phyloP scores from a whole-genome alignment of 2,329 filamentous ascomycete species.

The Ophiocordyceps camponoti-saundersi region DNA sequence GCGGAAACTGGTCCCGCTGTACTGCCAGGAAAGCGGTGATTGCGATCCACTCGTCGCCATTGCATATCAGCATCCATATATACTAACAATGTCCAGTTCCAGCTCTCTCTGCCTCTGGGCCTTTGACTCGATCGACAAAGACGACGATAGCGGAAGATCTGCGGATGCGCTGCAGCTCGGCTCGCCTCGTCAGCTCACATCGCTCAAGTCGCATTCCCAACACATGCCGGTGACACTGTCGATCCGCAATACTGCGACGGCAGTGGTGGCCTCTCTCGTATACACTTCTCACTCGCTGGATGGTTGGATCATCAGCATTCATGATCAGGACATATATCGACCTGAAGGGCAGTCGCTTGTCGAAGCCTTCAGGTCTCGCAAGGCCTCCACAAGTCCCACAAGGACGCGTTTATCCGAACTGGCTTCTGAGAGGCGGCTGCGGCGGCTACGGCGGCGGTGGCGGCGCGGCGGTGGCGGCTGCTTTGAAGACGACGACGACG shows the following conservation, averaged over 20 bases:
- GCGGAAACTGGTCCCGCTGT: constrained; percentile 28
- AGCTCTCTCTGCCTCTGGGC: constrained; percentile 64
- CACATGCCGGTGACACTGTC: constrained; percentile 69
- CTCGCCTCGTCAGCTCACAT: constrained; percentile 43
- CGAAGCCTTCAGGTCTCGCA: constrained; percentile 17
- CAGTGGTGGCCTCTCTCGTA: constrained; percentile 66
- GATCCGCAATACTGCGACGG: constrained; percentile 46
- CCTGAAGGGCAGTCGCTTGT: constrained; percentile 10
- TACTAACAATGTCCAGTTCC: constrained; percentile 60
- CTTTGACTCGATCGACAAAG: constrained; percentile 22
- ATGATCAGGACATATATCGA: constrained; percentile 54
- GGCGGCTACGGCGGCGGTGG: neutral
- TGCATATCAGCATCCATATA: constrained; percentile 56
- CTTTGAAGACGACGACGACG: neutral
- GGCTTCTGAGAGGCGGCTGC: constrained; percentile 1
- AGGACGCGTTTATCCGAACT: constrained; percentile 7
- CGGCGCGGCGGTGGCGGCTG: neutral
- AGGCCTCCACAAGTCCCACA: constrained; percentile 18
- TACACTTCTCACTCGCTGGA: constrained; percentile 65
- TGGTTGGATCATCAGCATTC: constrained; percentile 83
- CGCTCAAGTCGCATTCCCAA: constrained; percentile 64
- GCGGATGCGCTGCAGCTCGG: constrained; percentile 3
- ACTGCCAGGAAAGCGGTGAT: constrained; percentile 42
- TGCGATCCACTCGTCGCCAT: constrained; percentile 53
- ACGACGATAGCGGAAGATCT: neutral